phyloP scores from a whole-genome alignment of 305 asterid genomes.

The Fraxinus dipetala region DNA sequence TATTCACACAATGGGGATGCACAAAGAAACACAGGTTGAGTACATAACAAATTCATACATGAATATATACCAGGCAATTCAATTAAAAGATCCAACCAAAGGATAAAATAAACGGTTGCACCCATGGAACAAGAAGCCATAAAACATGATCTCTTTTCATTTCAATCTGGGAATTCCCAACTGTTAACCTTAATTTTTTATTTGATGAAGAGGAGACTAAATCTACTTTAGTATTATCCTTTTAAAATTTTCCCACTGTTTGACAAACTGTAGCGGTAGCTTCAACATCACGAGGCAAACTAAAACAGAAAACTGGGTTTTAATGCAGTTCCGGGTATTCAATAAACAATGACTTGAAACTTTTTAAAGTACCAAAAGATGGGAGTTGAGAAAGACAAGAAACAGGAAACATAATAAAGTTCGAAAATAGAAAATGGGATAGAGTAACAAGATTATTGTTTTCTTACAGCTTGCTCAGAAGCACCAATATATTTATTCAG shows the following conservation, averaged over 20 bases:
- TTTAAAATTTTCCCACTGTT: neutral
- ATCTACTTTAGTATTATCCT: neutral
- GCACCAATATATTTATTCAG: constrained; percentile 98
- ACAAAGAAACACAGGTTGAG: neutral
- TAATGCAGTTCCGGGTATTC: neutral
- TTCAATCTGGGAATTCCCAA: neutral
- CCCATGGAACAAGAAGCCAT: neutral
- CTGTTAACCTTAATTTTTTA: neutral
- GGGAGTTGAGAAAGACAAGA: neutral
- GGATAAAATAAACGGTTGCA: neutral
- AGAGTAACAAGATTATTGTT: constrained; percentile 4
- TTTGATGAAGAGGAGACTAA: neutral
- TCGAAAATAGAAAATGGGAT: constrained; percentile 1
- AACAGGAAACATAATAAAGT: constrained; percentile 1
- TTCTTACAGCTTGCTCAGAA: constrained; percentile 96
- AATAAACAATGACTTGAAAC: neutral
- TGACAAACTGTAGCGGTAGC: neutral
- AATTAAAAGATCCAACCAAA: neutral
- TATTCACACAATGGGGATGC: neutral
- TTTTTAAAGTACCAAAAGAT: neutral
- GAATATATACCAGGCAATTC: neutral
- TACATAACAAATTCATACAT: neutral
- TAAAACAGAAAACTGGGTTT: neutral
- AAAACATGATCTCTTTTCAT: neutral
- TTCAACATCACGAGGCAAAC: neutral